A percentile compares a stretch with the other conserved stretches of the same genome.
These are phyloP conservation scores for Lodderomyces metapsilosis DNA, from an alignment of 1,139 yeast genomes.

Conservation along the genomic window DNA sequence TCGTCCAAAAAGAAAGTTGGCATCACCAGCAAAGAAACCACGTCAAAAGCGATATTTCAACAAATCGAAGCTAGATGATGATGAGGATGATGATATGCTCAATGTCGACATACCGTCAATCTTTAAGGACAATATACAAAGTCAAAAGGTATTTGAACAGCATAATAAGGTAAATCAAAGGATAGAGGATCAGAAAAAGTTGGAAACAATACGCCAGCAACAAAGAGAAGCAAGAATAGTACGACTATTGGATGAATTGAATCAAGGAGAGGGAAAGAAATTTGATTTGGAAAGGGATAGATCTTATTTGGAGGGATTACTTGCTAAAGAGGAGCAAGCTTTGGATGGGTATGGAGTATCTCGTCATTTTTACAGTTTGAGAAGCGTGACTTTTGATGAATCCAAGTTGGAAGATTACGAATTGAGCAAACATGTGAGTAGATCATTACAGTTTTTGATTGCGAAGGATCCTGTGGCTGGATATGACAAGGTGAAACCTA, in stretches of 20 bases:
- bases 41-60: slow-evolving; percentile 2
- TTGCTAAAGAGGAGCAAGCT: slow-evolving; percentile 9
- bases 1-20: neutral
- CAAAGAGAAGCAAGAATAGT: neutral
- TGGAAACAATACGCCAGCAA: neutral
- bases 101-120: slow-evolving; percentile 24
- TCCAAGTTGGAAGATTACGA: neutral
- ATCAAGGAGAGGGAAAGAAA: slow-evolving; percentile 13
- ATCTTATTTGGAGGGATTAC: slow-evolving; percentile 14
- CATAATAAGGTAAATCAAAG: slow-evolving; percentile 16
- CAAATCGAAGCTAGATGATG: neutral
- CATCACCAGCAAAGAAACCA: neutral
- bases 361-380: slow-evolving; percentile 18
- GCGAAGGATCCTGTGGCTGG: slow-evolving; percentile 4
- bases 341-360: slow-evolving; percentile 10
- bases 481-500: neutral
- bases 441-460: slow-evolving; percentile 7
- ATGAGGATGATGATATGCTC: slow-evolving; percentile 16
- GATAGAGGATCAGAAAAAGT: slow-evolving; percentile 14
- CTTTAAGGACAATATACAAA: slow-evolving; percentile 26
- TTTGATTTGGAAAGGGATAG: slow-evolving; percentile 7
- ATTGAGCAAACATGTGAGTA: neutral
- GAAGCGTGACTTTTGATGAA: slow-evolving; percentile 4
- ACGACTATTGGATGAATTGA: slow-evolving; percentile 4
- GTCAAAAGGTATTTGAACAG: slow-evolving; percentile 18